Conservation (phyloP, 1,284 basidiomycete genomes). For the Retiboletus flavoniger region DNA sequence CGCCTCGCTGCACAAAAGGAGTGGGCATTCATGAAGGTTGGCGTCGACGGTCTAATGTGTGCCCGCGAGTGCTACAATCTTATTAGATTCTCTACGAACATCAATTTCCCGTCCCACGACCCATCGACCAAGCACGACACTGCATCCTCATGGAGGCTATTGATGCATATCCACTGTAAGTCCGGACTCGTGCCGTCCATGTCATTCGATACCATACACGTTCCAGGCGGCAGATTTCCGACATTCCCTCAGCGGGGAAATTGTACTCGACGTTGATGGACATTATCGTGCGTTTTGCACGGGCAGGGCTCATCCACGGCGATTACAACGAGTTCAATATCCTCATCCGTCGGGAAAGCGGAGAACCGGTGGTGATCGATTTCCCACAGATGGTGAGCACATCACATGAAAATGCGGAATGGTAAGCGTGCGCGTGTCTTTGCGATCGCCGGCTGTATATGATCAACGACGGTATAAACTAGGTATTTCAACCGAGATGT, state of each 20-base stretch:
- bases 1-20: constrained; percentile 95
- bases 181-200: constrained; percentile 2
- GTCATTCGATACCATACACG: background rate
- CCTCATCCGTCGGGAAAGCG: constrained; percentile 78
- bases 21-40: constrained; percentile 97
- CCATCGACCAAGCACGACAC: constrained; percentile 93
- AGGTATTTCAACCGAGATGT: constrained; percentile 99
- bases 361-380: constrained; percentile 93
- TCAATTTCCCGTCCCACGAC: constrained; percentile 89
- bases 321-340: constrained; percentile 99
- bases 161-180: constrained; percentile 92
- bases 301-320: constrained; percentile 93
- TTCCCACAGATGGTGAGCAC: constrained; percentile 99
- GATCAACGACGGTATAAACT: constrained; percentile 14
- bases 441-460: constrained; percentile 13
- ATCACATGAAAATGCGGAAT: constrained; percentile 95
- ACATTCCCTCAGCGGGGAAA: constrained; percentile 81
- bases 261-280: constrained; percentile 95
- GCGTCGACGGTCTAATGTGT: constrained; percentile 4
- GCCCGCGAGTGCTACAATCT: background rate
- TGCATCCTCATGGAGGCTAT: constrained; percentile 96
- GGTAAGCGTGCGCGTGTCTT: constrained; percentile 51
- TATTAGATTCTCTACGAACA: constrained; percentile 89
- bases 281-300: constrained; percentile 91
- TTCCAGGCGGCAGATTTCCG: constrained; percentile 81